Percentiles rank a stretch among this genome's conserved stretches.
Conservation (phyloP, 345 rosid species). For the Citrus mangshanensis region DNA sequence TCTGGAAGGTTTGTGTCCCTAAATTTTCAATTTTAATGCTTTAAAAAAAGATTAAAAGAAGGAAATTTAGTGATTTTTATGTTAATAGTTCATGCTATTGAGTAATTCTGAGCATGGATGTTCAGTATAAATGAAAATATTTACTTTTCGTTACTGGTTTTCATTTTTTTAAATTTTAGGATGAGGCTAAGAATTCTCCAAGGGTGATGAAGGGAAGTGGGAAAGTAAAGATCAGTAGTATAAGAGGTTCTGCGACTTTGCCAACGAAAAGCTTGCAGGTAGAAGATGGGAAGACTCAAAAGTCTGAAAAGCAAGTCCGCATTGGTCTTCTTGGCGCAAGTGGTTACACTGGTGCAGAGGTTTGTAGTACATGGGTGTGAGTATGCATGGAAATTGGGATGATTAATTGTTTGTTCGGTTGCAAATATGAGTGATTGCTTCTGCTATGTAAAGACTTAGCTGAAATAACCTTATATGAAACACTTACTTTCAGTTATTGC, state of each 20-base stretch:
- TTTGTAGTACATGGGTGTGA: constrained; percentile 27
- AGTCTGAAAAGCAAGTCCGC: constrained; percentile 49
- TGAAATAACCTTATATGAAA: neutral
- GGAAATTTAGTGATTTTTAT: neutral
- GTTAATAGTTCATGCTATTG: neutral
- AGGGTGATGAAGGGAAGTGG: constrained; percentile 26
- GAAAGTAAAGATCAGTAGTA: constrained; percentile 14
- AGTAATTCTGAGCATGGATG: neutral
- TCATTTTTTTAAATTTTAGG: constrained; percentile 6
- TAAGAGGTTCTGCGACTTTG: constrained; percentile 36
- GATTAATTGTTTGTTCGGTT: neutral
- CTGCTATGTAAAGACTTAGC: neutral
- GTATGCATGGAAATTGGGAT: neutral
- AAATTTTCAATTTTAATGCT: neutral
- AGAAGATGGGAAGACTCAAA: constrained; percentile 23
- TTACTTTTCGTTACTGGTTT: neutral
- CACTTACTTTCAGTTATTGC: neutral
- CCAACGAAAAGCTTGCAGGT: constrained; percentile 38
- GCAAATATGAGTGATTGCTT: neutral
- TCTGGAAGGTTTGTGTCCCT: constrained; percentile 42
- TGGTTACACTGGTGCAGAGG: constrained; percentile 99
- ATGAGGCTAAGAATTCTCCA: constrained; percentile 26
- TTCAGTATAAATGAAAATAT: neutral
- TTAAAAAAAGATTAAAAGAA: neutral
- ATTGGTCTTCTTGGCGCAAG: constrained; percentile 97